These are phyloP conservation scores for Pyrenochaeta sp. DNA, from an alignment of 2,329 filamentous ascomycete genomes.

Conservation along the genomic window DNA sequence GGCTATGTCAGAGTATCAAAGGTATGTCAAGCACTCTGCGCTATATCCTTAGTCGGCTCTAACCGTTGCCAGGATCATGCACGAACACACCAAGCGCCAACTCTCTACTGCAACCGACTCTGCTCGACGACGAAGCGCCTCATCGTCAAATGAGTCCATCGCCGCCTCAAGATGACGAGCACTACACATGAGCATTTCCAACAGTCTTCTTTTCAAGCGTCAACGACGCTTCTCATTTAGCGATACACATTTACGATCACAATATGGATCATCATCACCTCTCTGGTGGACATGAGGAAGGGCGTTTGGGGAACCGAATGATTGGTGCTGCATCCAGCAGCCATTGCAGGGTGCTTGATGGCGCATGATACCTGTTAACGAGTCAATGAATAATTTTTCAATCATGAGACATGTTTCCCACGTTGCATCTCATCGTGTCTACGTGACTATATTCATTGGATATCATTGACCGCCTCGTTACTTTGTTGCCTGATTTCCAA, in stretches of 20 bases:
- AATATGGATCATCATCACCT: neutral
- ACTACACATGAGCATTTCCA: neutral
- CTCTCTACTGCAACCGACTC: slow-evolving; percentile 57
- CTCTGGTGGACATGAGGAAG: neutral
- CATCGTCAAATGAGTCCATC: slow-evolving; percentile 23
- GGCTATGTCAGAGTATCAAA: slow-evolving; percentile 55
- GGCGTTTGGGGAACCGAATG: no score
- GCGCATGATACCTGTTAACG: no score
- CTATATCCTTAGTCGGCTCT: slow-evolving; percentile 16
- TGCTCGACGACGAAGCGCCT: slow-evolving; percentile 49
- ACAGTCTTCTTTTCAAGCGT: slow-evolving; percentile 4
- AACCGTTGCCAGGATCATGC: slow-evolving; percentile 53
- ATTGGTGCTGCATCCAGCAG: no score
- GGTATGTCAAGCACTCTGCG: slow-evolving; percentile 40
- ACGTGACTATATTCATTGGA: no score
- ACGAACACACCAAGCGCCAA: slow-evolving; percentile 60
- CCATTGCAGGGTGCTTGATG: no score
- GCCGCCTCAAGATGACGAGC: slow-evolving; percentile 32
- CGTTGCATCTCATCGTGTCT: no score
- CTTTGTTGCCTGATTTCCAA: no score
- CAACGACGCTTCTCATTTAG: slow-evolving; percentile 13
- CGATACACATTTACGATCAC: slow-evolving; percentile 6
- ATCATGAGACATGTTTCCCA: no score
- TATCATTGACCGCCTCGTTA: no score
- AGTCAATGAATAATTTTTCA: no score